These are phyloP conservation scores for Paramecium primaurelia DNA, from an alignment of 73 alveolate genomes.

Conservation along the genomic window DNA sequence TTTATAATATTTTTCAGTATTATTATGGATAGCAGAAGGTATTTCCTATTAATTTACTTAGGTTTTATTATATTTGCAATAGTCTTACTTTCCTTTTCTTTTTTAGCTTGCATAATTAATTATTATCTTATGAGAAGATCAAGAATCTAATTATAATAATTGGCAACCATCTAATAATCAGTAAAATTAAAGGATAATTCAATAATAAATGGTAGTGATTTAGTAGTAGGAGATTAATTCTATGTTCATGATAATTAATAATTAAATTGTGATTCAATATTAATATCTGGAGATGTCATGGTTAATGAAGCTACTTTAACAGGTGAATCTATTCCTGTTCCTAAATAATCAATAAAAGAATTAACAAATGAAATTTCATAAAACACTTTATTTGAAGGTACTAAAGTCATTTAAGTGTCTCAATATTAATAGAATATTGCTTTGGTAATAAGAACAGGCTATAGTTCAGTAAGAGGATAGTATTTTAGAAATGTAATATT, in stretches of 20 bases:
- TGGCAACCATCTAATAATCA: not conserved
- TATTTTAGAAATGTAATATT: conserved; percentile 47
- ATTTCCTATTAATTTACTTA: not conserved
- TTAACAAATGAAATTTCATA: not conserved
- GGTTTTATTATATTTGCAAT: not conserved
- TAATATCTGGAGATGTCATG: conserved; percentile 78
- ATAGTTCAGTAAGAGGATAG: conserved; percentile 46
- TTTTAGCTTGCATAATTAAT: not conserved
- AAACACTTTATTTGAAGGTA: conserved; percentile 48
- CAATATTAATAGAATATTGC: not conserved
- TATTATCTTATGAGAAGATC: not conserved
- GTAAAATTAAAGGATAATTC: not conserved
- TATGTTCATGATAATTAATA: not conserved
- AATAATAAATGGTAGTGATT: not conserved
- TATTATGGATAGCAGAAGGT: conserved; percentile 17
- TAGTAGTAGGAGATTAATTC: not conserved
- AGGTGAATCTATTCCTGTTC: conserved; percentile 87
- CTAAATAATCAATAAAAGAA: conserved; percentile 49
- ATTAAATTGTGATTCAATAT: conserved; percentile 74
- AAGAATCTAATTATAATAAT: not conserved
- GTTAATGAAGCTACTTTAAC: conserved; percentile 88
- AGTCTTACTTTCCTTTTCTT: not conserved
- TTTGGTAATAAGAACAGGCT: conserved; percentile 49
- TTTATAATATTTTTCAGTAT: not conserved
- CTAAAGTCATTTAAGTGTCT: conserved; percentile 23